Conservation (phyloP, 306 rosid species). For the Sicyos edulis region DNA sequence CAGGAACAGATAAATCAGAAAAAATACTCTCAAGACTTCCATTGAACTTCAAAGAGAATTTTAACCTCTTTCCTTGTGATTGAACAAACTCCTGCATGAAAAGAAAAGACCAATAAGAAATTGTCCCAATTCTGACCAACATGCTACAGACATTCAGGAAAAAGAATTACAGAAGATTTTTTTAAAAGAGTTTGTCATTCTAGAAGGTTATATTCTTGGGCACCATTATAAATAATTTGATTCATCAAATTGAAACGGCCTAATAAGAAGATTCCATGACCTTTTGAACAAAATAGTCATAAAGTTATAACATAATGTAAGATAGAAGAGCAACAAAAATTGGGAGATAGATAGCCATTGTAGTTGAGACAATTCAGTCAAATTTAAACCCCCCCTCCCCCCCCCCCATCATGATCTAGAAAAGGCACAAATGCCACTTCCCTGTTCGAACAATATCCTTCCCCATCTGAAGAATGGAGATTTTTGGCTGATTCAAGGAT, state of each 20-base stretch:
- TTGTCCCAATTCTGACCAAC: neutral
- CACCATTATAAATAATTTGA: neutral
- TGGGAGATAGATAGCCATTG: neutral
- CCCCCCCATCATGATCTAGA: neutral
- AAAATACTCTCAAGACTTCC: conserved; percentile 63
- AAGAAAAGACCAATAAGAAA: conserved; percentile 20
- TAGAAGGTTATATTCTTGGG: too few species aligned
- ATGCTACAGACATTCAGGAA: neutral
- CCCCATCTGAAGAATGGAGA: neutral
- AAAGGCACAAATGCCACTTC: neutral
- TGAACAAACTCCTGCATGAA: conserved; percentile 60
- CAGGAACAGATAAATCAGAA: conserved; percentile 50
- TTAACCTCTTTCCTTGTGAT: conserved; percentile 74
- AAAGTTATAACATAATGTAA: neutral
- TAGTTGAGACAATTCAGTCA: neutral
- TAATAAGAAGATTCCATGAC: neutral
- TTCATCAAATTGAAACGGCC: neutral
- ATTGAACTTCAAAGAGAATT: conserved; percentile 49
- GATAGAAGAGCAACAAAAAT: neutral
- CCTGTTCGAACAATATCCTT: neutral
- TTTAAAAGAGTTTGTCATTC: neutral
- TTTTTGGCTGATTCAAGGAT: neutral
- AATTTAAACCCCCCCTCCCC: neutral
- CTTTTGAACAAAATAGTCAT: neutral
- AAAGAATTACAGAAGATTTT: neutral